Evolutionary conservation across 2,329 filamentous ascomycete genomes (phyloP), one percentile per base, ranked within the genome.

Genomic region (Fusarium udum): DNA sequence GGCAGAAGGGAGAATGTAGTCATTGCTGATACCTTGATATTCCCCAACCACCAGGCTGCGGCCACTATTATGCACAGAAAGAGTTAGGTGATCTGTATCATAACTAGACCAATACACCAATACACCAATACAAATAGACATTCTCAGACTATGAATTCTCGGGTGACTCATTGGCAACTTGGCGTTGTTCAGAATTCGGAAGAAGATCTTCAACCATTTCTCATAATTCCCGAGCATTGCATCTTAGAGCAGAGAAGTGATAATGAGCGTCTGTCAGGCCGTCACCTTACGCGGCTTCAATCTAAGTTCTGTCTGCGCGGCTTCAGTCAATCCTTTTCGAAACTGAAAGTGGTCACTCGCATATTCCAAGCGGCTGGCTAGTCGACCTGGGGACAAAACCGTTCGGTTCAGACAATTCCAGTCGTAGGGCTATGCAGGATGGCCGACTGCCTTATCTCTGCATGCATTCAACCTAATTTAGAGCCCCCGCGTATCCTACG

Each of bases 1-100:
- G 92, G 92, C 4, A 88, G 95, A 78, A 90, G 92, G 76, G 94
- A 97, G 84, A 97, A 97, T 79, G 94, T 97, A 11, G 94, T 97
- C 22, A 84, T 97, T 75, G 95, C 95, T 18, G 95, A 97, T 83
- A 92, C 93, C 7, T 82, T 98, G 69, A 86, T 98, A 57, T 97
- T 92, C 83, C 95, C 95, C 3, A 95, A 92, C 78, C 95, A 97
- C 79, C 95, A 98, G 37, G 75, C 75, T 20, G 62, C 64, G 16
- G 75, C 75, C n/a, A 77, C 75, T 2, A 72, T 77, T 11, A 75
- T 77, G 75, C 75, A 77, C 52, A 75, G 48, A 36, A 77, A 72
- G 88, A 57, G 61, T 7, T 49, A 62, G 37, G 66, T 64, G 32
- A 34, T 1, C 2, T 14, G 9, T 26, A 24, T 22, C 7, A 6